Base-by-base conservation (phyloP, 306 rosid species). In the Hippophae gyantsensis region DNA sequence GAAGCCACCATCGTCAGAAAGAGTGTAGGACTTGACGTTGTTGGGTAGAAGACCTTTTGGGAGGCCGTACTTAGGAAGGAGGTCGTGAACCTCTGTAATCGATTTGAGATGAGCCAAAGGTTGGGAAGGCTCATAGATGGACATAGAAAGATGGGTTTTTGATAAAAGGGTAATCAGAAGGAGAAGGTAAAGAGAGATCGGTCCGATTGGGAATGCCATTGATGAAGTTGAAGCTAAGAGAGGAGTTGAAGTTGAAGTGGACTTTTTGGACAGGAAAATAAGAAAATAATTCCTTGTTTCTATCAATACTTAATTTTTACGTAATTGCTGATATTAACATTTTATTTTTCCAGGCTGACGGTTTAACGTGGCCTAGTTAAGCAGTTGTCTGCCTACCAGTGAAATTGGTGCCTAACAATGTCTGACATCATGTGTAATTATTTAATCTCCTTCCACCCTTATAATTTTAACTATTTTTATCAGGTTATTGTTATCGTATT, bases 41-140 rank as follows among this genome's bases (percentile, higher is more conserved):
- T 76, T 65, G 7, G 97, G 95, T n/a, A 89, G 43, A 40, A 89
- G 65, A 52, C 95, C 95, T 69, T 62, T 75, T 1, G 97, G 95
- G 42, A 89, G 79, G 49, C 93, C 86, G 78, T 78, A 82, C 6
- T 64, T 14, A 9, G 86, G 75, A 48, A 89, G 82, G 13, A 89
- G 75, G 6, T 89, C 93, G 64, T 86, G 83, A 73, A 86, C 72
- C 40, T 70, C 90, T 3, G 76, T 52, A 69, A 43, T 27, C 13
- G 64, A n/a, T 10, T 58, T 8, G 58, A 52, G 26, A 13, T 3
- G 11, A 25, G 58, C 44, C 53, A 43, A 50, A 57, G 14, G 73
- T 64, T 40, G 44, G 43, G 32, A 60, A 48, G 13, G 10, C 10
- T 9, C 6, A 1, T 10, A 23, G 51, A 62, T 10, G 43, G 74